A percentile compares a stretch with the other conserved stretches of the same genome.
These are phyloP conservation scores for Orbilia ellipsospora DNA, from an alignment of 2,329 filamentous ascomycete species.

Conservation along the genomic window DNA sequence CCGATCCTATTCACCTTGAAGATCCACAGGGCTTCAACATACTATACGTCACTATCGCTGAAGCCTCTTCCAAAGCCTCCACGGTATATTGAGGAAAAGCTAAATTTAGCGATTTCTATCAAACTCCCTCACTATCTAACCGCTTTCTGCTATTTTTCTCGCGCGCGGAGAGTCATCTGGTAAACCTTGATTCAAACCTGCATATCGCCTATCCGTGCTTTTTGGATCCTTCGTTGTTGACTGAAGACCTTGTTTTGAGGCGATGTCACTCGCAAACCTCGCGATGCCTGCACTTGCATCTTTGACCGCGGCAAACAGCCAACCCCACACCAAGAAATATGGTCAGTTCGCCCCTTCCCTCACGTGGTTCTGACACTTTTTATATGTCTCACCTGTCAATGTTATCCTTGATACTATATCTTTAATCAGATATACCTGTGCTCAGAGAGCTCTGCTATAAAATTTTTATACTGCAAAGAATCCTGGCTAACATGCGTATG, in stretches of 20 bases:
- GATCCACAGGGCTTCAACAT: background rate
- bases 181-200: conserved; percentile 2
- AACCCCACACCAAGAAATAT: conserved; percentile 27
- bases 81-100: conserved; percentile 4
- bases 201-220: background rate
- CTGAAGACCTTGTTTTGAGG: conserved; percentile 11
- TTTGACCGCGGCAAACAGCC: conserved; percentile 17
- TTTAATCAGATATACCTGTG: background rate
- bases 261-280: conserved; percentile 8
- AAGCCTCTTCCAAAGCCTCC: conserved; percentile 1
- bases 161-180: conserved; percentile 1
- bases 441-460: background rate
- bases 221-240: conserved; percentile 26
- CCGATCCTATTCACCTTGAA: background rate
- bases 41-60: conserved; percentile 7
- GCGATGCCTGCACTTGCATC: conserved; percentile 20
- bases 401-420: conserved; percentile 11
- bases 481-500: background rate
- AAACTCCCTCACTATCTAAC: conserved; percentile 14
- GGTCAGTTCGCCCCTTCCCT: conserved; percentile 19
- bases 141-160: conserved; percentile 5
- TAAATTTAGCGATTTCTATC: conserved; percentile 14
- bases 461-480: background rate
- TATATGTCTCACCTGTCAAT: conserved; percentile 2
- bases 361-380: background rate